Percentiles rank a stretch among this genome's conserved stretches.
Evolutionary conservation across 2,329 filamentous ascomycete genomes (phyloP).

Genomic region (Fusarium guadeloupense): DNA sequence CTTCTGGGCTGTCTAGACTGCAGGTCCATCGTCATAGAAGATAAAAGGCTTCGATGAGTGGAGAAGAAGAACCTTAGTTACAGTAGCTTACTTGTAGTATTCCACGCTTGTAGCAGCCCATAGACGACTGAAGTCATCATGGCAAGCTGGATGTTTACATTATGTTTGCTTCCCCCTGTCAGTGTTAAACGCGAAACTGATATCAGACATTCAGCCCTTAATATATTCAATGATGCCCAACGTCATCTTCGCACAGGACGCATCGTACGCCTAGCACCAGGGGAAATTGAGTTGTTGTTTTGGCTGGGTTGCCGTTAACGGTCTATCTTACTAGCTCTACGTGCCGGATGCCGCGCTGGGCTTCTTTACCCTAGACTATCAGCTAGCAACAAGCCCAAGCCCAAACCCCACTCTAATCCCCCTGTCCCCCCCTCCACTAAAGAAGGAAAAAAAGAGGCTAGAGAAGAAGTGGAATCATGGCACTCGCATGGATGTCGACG

Average conservation of each 20-base stretch:
- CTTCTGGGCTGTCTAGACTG: background rate
- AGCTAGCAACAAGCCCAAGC: constrained; percentile 11
- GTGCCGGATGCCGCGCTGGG: constrained; percentile 24
- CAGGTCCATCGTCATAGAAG: constrained; percentile 26
- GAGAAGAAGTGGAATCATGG: constrained; percentile 3
- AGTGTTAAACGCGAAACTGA: constrained; percentile 10
- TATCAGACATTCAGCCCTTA: constrained; percentile 5
- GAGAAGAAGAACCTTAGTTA: constrained; percentile 1
- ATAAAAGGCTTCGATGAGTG: background rate
- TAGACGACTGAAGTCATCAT: background rate
- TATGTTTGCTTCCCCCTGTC: background rate
- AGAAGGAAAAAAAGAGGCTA: background rate
- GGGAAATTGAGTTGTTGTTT: constrained; percentile 30
- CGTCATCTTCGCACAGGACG: constrained; percentile 25
- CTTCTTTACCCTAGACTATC: constrained; percentile 20
- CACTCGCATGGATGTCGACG: constrained; percentile 6
- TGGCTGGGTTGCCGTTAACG: constrained; percentile 11
- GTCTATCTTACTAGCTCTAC: constrained; percentile 2
- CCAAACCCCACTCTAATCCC: background rate
- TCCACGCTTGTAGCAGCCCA: background rate
- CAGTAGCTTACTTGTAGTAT: constrained; percentile 9
- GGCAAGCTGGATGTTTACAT: too few species aligned
- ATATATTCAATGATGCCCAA: constrained; percentile 11
- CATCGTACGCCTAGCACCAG: constrained; percentile 15
- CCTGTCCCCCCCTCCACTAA: constrained; percentile 5